These are phyloP conservation scores for Diddensiella transvaalensis DNA, from an alignment of 805 yeast species.

Conservation along the genomic window DNA sequence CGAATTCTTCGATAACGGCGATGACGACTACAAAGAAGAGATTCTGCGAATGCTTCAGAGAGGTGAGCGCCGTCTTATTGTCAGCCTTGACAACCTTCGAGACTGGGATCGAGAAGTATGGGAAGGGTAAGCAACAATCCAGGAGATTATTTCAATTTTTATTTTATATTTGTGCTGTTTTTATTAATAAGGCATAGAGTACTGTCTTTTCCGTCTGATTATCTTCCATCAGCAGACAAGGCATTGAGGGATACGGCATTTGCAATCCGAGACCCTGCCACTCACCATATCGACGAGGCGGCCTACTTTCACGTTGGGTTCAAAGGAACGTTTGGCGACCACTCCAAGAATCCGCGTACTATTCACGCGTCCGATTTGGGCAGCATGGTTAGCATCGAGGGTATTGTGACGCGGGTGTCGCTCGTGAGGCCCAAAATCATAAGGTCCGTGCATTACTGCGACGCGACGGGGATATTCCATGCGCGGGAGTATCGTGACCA, in stretches of 20 bases:
- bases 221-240: conserved; percentile 80
- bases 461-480: conserved; percentile 75
- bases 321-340: conserved; percentile 88
- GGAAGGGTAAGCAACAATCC: conserved; percentile 44
- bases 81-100: conserved; percentile 82
- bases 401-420: conserved; percentile 92
- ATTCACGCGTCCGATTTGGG: conserved; percentile 74
- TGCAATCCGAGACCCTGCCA: conserved; percentile 62
- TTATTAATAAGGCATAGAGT: conserved; percentile 27
- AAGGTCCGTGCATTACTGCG: conserved; percentile 90
- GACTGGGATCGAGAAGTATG: conserved; percentile 78
- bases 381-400: conserved; percentile 82
- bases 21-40: conserved; percentile 60
- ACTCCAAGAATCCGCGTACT: conserved; percentile 82
- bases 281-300: conserved; percentile 51
- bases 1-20: conserved; percentile 67
- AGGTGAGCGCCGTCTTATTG: conserved; percentile 61
- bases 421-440: conserved; percentile 88
- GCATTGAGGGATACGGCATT: conserved; percentile 78
- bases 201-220: conserved; percentile 74
- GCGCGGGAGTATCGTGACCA: conserved; percentile 91
- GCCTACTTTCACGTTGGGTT: conserved; percentile 73
- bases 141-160: background rate
- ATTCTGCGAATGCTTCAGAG: conserved; percentile 70
- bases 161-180: too few species aligned